phyloP scores from a whole-genome alignment of 345 rosid genomes.

The Boechera stricta region DNA sequence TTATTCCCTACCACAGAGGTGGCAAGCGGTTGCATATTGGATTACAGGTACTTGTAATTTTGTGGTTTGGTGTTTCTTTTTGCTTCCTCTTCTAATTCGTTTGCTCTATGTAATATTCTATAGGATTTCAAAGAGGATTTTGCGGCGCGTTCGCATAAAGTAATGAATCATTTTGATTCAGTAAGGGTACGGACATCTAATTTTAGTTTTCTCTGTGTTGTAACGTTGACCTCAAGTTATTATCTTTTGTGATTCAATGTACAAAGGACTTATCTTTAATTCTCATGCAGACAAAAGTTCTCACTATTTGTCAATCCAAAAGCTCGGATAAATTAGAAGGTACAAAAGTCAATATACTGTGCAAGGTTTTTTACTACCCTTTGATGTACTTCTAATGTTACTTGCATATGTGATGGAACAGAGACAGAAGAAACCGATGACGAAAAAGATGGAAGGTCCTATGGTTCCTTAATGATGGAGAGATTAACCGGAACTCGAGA shows the following conservation, averaged over 20 bases:
- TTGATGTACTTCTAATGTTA: slow-evolving; percentile 11
- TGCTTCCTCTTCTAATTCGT: not conserved
- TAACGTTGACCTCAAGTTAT: slow-evolving; percentile 14
- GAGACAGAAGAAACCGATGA: slow-evolving; percentile 54
- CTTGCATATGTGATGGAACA: slow-evolving; percentile 44
- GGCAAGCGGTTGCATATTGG: slow-evolving; percentile 98
- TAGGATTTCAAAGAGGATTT: slow-evolving; percentile 89
- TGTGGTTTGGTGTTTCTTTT: slow-evolving; percentile 3
- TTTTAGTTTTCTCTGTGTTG: slow-evolving; percentile 9
- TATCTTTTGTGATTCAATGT: slow-evolving; percentile 17
- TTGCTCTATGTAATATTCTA: slow-evolving; percentile 1
- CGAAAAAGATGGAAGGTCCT: slow-evolving; percentile 62
- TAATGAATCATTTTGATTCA: slow-evolving; percentile 59
- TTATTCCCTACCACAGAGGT: slow-evolving; percentile 94
- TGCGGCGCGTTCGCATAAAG: slow-evolving; percentile 73
- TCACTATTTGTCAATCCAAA: slow-evolving; percentile 81
- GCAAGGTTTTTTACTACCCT: slow-evolving; percentile 12
- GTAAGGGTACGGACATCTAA: slow-evolving; percentile 55
- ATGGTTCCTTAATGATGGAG: slow-evolving; percentile 88
- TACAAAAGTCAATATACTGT: slow-evolving; percentile 34
- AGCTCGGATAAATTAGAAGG: slow-evolving; percentile 63
- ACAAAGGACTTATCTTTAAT: slow-evolving; percentile 20
- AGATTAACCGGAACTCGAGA: slow-evolving; percentile 76
- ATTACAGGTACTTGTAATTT: slow-evolving; percentile 61
- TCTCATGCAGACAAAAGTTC: slow-evolving; percentile 67